Evolutionary conservation across 352 stramenopile genomes (phyloP).

Genomic region (Phytopythium kandeliae): DNA sequence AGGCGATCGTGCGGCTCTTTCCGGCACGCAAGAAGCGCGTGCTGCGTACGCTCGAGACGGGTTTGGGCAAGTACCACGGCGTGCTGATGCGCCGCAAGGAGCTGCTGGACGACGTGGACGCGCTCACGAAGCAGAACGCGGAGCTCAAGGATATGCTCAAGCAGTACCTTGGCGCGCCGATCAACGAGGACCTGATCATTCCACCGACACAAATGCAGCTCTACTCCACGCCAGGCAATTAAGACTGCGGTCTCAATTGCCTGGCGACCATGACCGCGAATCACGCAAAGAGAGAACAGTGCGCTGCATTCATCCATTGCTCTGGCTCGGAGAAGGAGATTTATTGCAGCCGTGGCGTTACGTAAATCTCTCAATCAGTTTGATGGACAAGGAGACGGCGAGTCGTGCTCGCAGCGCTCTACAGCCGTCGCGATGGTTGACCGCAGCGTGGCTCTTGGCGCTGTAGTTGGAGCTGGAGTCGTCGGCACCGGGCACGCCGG

Average conservation of each 20-base stretch:
- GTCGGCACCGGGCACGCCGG: slow-evolving; percentile 12
- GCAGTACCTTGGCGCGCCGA: slow-evolving; percentile 80
- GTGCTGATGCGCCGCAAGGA: slow-evolving; percentile 74
- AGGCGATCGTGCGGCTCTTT: slow-evolving; percentile 68
- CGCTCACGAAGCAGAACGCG: slow-evolving; percentile 78
- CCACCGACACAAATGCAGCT: slow-evolving; percentile 80
- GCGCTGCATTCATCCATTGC: too few relatives aligned
- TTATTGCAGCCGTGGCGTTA: too few relatives aligned
- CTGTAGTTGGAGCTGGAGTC: background rate
- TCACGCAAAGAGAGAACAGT: too few relatives aligned
- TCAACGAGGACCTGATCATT: slow-evolving; percentile 84
- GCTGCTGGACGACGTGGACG: slow-evolving; percentile 72
- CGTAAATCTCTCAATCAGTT: too few relatives aligned
- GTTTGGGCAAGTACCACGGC: slow-evolving; percentile 76
- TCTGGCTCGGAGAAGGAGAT: too few relatives aligned
- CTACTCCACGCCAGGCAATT: slow-evolving; percentile 17
- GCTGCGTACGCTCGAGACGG: slow-evolving; percentile 83
- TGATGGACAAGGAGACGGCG: too few relatives aligned
- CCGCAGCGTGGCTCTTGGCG: background rate
- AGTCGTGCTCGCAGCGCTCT: background rate
- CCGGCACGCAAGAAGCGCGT: slow-evolving; percentile 57
- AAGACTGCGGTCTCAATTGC: too few relatives aligned
- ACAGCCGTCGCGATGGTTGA: background rate
- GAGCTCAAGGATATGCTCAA: slow-evolving; percentile 89
- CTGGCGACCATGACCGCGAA: too few relatives aligned